These are phyloP conservation scores for Cardamine chenopodiifolia DNA, from an alignment of 345 rosid genomes.

Conservation along the genomic window DNA sequence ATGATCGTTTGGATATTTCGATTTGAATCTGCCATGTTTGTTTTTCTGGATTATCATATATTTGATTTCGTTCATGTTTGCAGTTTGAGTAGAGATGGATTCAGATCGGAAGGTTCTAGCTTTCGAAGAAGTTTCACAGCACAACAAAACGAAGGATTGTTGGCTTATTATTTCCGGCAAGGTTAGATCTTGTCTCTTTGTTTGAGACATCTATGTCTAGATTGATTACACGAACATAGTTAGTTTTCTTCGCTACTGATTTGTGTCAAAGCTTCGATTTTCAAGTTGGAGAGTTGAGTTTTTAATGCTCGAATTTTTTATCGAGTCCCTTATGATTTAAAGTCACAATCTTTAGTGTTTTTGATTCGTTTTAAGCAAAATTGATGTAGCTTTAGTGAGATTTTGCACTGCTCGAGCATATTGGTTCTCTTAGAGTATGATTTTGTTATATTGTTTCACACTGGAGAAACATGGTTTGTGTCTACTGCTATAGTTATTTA, in stretches of 20 bases:
- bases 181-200: slow-evolving; percentile 57
- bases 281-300: background rate
- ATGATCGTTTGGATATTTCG: background rate
- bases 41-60: slow-evolving; percentile 17
- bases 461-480: background rate
- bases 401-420: background rate
- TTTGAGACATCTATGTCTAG: background rate
- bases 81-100: slow-evolving; percentile 56
- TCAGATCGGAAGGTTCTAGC: slow-evolving; percentile 58
- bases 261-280: background rate
- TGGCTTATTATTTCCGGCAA: slow-evolving; percentile 90
- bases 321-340: background rate
- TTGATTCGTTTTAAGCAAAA: background rate
- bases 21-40: slow-evolving; percentile 4
- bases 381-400: background rate
- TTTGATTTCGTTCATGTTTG: slow-evolving; percentile 28
- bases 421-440: background rate
- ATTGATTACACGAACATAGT: slow-evolving; percentile 1
- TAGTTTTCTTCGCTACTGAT: slow-evolving; percentile 4
- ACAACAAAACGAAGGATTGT: slow-evolving; percentile 85
- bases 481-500: background rate
- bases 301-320: background rate
- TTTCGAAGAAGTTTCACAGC: slow-evolving; percentile 78
- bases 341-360: background rate
- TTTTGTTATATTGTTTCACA: background rate